phyloP scores from a whole-genome alignment of 2,329 filamentous ascomycete genomes.

The Diaporthe citrichinensis region DNA sequence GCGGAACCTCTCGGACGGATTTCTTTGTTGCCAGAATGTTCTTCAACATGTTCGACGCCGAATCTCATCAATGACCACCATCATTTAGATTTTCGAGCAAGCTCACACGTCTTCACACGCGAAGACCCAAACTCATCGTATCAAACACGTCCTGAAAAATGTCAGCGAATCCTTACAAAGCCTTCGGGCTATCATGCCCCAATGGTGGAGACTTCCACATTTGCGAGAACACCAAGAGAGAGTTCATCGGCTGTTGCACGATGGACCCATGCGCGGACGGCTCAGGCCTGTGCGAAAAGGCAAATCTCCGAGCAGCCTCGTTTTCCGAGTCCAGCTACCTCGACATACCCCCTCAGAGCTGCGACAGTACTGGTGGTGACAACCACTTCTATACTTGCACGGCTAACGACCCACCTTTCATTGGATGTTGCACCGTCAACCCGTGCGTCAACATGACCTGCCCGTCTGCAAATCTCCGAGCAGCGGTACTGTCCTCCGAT shows the following conservation, averaged over 20 bases:
- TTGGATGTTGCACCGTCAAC: constrained; percentile 55
- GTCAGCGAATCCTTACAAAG: constrained; percentile 24
- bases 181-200: constrained; percentile 47
- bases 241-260: constrained; percentile 58
- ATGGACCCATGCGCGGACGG: constrained; percentile 51
- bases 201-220: constrained; percentile 52
- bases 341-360: constrained; percentile 51
- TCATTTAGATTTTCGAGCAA: neutral
- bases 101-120: neutral
- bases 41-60: neutral
- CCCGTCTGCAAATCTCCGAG: constrained; percentile 44
- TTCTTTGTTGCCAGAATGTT: constrained; percentile 18
- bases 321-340: constrained; percentile 48
- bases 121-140: neutral
- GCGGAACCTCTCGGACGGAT: neutral
- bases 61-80: neutral
- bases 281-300: constrained; percentile 52
- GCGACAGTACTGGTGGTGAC: constrained; percentile 44
- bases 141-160: neutral
- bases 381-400: constrained; percentile 54
- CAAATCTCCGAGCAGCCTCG: constrained; percentile 47
- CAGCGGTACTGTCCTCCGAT: constrained; percentile 47
- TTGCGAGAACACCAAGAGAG: constrained; percentile 48
- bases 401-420: constrained; percentile 49
- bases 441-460: constrained; percentile 50